These are phyloP conservation scores for Schwanniomyces vanrijiae DNA, from an alignment of 805 yeast species.

Conservation along the genomic window DNA sequence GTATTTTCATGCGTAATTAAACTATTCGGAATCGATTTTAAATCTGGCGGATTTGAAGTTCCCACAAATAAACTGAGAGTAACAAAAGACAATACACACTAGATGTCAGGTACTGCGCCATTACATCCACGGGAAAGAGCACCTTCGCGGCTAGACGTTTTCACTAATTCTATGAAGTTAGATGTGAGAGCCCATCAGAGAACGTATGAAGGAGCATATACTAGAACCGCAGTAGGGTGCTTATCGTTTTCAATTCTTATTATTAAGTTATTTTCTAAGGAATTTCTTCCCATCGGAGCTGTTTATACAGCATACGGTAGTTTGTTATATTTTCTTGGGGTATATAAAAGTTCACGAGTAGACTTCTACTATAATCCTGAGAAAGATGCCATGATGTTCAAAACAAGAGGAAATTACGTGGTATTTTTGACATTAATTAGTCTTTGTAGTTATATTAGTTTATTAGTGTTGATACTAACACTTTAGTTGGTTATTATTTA, in stretches of 20 bases:
- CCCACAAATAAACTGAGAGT: neutral
- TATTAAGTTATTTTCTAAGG: conserved; percentile 61
- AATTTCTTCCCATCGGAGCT: conserved; percentile 66
- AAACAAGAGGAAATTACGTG: conserved; percentile 64
- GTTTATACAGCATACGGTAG: conserved; percentile 64
- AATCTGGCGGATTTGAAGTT: neutral
- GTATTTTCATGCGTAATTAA: neutral
- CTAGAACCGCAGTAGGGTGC: conserved; percentile 69
- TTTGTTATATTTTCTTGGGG: conserved; percentile 38
- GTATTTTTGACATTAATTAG: conserved; percentile 52
- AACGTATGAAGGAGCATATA: conserved; percentile 83
- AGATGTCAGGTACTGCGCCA: neutral
- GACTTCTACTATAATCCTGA: conserved; percentile 38
- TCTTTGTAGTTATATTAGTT: conserved; percentile 47
- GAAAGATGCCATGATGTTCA: conserved; percentile 43
- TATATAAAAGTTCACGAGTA: conserved; percentile 33
- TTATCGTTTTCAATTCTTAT: conserved; percentile 65
- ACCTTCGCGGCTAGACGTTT: conserved; percentile 35
- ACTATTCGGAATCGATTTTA: neutral
- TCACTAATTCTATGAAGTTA: conserved; percentile 41
- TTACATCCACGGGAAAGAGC: conserved; percentile 14
- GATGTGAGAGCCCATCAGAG: conserved; percentile 73
- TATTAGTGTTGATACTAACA: conserved; percentile 50
- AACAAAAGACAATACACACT: too few species aligned
- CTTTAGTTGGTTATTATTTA: conserved; percentile 23